phyloP scores from a whole-genome alignment of 169 alveolate genomes.

The Eimeria praecox region DNA sequence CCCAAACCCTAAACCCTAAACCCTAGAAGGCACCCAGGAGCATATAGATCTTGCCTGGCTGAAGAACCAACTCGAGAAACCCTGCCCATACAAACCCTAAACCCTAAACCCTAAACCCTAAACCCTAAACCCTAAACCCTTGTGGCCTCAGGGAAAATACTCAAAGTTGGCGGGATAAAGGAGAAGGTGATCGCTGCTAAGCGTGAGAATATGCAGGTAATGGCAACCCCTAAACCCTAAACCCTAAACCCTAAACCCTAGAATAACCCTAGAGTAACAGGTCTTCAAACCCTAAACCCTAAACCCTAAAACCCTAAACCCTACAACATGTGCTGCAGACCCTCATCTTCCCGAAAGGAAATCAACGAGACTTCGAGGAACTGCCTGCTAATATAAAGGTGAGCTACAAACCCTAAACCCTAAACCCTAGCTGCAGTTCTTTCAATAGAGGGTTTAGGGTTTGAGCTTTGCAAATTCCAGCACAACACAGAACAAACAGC shows the following conservation, averaged over 20 bases:
- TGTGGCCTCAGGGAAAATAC: slow-evolving; percentile 91
- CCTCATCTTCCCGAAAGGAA: slow-evolving; percentile 79
- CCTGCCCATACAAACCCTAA: too few relatives aligned
- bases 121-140: neutral
- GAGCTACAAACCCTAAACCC: slow-evolving; percentile 15
- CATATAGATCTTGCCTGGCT: too few relatives aligned
- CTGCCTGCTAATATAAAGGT: slow-evolving; percentile 79
- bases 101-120: neutral
- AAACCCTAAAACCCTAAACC: slow-evolving; percentile 9
- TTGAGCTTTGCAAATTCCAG: too few relatives aligned
- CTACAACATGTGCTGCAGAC: slow-evolving; percentile 29
- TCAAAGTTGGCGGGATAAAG: slow-evolving; percentile 96
- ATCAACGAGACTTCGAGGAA: slow-evolving; percentile 77
- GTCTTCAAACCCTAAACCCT: neutral
- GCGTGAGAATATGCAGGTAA: slow-evolving; percentile 91
- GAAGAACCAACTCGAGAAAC: too few relatives aligned
- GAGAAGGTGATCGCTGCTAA: slow-evolving; percentile 96
- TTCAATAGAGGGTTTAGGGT: neutral
- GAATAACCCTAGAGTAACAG: neutral
- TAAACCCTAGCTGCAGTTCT: neutral
- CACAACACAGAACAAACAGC: too few relatives aligned
- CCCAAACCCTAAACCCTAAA: neutral
- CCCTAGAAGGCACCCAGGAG: too few relatives aligned
- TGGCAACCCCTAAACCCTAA: neutral
- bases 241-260: slow-evolving; percentile 1